A percentile compares a stretch with the other conserved stretches of the same genome.
These are phyloP conservation scores for Sugiyamaella qingdaonensis DNA, from an alignment of 805 yeast genomes.

Conservation along the genomic window DNA sequence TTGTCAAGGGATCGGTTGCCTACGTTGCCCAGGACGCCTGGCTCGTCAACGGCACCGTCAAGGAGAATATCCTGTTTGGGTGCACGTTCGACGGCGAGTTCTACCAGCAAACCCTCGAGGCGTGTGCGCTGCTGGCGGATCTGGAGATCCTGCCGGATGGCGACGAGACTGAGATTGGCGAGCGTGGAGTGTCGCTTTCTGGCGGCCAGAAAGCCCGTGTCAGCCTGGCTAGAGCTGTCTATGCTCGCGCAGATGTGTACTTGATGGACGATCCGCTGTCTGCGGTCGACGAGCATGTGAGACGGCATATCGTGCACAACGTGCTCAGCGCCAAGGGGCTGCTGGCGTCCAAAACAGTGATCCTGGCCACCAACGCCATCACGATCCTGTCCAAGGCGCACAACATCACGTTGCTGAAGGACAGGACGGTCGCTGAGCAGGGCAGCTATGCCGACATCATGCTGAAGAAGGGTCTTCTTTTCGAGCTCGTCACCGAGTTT, in stretches of 20 bases:
- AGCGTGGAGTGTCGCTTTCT: constrained; percentile 91
- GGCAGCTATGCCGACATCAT: constrained; percentile 59
- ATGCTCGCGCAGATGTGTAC: constrained; percentile 88
- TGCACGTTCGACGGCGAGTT: constrained; percentile 75
- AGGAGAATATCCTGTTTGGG: constrained; percentile 88
- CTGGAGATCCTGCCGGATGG: constrained; percentile 79
- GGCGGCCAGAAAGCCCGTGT: constrained; percentile 98
- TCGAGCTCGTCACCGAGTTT: constrained; percentile 21
- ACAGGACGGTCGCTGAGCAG: constrained; percentile 40
- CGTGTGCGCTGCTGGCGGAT: constrained; percentile 84
- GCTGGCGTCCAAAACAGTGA: constrained; percentile 61
- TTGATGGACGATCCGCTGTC: constrained; percentile 88
- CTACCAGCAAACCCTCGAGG: constrained; percentile 73
- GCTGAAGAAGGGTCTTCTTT: constrained; percentile 16
- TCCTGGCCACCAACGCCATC: constrained; percentile 79
- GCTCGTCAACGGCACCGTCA: constrained; percentile 87
- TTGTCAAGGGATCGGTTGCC: constrained; percentile 66
- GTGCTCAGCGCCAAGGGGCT: constrained; percentile 70
- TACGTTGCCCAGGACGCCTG: constrained; percentile 87
- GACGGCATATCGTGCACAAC: constrained; percentile 73
- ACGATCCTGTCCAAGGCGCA: constrained; percentile 71
- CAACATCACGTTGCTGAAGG: constrained; percentile 57
- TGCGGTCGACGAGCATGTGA: constrained; percentile 98
- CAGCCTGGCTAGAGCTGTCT: constrained; percentile 92
- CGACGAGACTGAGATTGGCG: constrained; percentile 91